A percentile compares a stretch with the other conserved stretches of the same genome.
Conservation (phyloP, 345 rosid genomes). For the Cardamine resedifolia region DNA sequence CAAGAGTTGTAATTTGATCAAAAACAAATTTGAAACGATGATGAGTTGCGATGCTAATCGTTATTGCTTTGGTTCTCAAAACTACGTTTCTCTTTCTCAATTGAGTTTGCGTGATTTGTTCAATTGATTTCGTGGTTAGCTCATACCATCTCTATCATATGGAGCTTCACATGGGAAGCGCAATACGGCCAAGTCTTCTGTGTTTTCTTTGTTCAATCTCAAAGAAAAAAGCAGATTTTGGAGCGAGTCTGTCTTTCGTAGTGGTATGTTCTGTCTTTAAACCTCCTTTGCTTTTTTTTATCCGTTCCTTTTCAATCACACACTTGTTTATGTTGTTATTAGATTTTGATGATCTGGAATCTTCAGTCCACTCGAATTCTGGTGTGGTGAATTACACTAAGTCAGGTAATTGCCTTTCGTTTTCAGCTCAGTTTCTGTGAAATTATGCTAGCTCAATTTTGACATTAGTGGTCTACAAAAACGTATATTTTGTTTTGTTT, state of each 20-base stretch:
- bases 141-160: constrained; percentile 39
- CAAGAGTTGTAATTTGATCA: constrained; percentile 3
- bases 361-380: constrained; percentile 50
- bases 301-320: not conserved
- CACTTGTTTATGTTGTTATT: constrained; percentile 17
- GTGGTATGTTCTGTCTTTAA: constrained; percentile 39
- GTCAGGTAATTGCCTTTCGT: constrained; percentile 56
- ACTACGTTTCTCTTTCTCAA: constrained; percentile 1
- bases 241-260: constrained; percentile 84
- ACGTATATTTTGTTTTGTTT: not conserved
- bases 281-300: constrained; percentile 1
- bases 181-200: constrained; percentile 52
- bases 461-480: not conserved
- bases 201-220: constrained; percentile 90
- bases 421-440: not conserved
- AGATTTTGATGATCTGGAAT: constrained; percentile 76
- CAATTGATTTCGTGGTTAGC: constrained; percentile 42
- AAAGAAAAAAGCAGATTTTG: constrained; percentile 84
- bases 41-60: constrained; percentile 17
- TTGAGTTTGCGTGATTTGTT: constrained; percentile 16
- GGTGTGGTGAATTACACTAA: constrained; percentile 71
- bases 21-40: not conserved
- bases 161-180: constrained; percentile 44
- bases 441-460: not conserved
- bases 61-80: not conserved